phyloP scores from a whole-genome alignment of 202 grass and related monocot species.

The Saccharum hybrid region DNA sequence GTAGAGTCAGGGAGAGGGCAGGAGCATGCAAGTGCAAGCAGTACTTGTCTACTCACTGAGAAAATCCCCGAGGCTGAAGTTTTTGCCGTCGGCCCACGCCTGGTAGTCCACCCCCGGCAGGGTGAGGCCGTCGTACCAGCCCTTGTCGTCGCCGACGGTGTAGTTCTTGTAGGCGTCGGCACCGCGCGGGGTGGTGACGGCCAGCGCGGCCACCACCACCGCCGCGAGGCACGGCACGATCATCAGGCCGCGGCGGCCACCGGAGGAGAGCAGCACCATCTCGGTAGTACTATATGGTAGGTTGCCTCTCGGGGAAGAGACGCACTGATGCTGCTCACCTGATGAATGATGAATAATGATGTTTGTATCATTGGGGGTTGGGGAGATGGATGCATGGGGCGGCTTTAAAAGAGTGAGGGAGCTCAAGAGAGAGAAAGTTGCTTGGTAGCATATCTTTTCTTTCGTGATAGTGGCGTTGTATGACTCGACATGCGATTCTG shows the following conservation, averaged over 20 bases:
- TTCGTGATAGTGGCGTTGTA: not conserved
- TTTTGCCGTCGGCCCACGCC: slow-evolving; percentile 80
- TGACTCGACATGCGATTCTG: not conserved
- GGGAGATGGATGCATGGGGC: not conserved
- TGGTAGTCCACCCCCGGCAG: slow-evolving; percentile 69
- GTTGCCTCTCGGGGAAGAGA: slow-evolving; percentile 40
- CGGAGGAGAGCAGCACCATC: slow-evolving; percentile 31
- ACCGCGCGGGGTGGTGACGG: not conserved
- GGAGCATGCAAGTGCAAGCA: not conserved
- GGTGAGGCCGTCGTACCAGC: slow-evolving; percentile 80
- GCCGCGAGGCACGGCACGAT: slow-evolving; percentile 18
- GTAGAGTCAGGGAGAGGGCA: not conserved
- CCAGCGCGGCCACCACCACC: not conserved
- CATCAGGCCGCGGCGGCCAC: slow-evolving; percentile 15
- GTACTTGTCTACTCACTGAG: slow-evolving; percentile 70
- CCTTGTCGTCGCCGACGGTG: slow-evolving; percentile 83
- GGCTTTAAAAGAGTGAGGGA: slow-evolving; percentile 38
- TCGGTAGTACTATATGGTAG: not conserved
- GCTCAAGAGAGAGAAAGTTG: not conserved
- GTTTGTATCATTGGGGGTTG: not conserved
- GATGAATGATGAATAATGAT: not conserved
- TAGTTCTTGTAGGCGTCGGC: slow-evolving; percentile 73
- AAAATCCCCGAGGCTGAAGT: slow-evolving; percentile 96
- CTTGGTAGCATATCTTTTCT: not conserved
- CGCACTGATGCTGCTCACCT: slow-evolving; percentile 12